Percentiles rank a stretch among this genome's conserved stretches.
These are phyloP conservation scores for Candida cerambycidarum DNA, from an alignment of 805 yeast species.

Conservation along the genomic window DNA sequence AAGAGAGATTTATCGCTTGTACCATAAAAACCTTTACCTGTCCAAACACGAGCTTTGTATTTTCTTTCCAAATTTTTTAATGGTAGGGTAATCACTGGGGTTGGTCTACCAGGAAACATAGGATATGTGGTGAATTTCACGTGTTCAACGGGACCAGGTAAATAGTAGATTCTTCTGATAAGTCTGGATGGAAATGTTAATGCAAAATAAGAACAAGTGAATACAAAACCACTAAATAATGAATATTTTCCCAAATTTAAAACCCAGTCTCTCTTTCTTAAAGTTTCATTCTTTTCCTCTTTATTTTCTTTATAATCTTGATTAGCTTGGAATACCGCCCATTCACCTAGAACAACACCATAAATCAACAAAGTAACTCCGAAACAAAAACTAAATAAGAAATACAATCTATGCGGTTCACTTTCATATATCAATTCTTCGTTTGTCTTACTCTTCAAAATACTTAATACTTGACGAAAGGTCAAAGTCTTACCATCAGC, in stretches of 20 bases:
- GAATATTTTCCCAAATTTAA: slow-evolving; percentile 28
- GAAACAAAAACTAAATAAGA: slow-evolving; percentile 64
- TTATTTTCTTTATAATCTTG: slow-evolving; percentile 53
- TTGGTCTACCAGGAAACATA: slow-evolving; percentile 68
- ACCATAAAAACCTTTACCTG: slow-evolving; percentile 87
- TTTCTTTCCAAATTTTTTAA: slow-evolving; percentile 54
- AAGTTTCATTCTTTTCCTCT: slow-evolving; percentile 43
- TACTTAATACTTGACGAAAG: slow-evolving; percentile 61
- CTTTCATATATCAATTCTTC: slow-evolving; percentile 82
- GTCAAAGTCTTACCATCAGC: slow-evolving; percentile 36
- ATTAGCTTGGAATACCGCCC: slow-evolving; percentile 52
- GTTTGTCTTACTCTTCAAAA: slow-evolving; percentile 50
- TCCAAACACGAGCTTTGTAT: slow-evolving; percentile 68
- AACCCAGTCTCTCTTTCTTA: slow-evolving; percentile 42
- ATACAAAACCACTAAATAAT: slow-evolving; percentile 26
- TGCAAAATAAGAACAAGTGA: slow-evolving; percentile 29
- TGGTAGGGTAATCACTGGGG: slow-evolving; percentile 73
- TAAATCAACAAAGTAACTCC: slow-evolving; percentile 71
- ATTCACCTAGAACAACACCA: slow-evolving; percentile 59
- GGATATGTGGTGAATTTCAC: slow-evolving; percentile 75
- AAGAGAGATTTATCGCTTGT: slow-evolving; percentile 74
- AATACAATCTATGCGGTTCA: slow-evolving; percentile 78
- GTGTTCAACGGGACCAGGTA: slow-evolving; percentile 60
- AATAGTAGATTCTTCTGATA: slow-evolving; percentile 72
- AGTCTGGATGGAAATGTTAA: slow-evolving; percentile 62